Conservation (phyloP, 805 yeast genomes). For the Maudiozyma serrabonitensis region DNA sequence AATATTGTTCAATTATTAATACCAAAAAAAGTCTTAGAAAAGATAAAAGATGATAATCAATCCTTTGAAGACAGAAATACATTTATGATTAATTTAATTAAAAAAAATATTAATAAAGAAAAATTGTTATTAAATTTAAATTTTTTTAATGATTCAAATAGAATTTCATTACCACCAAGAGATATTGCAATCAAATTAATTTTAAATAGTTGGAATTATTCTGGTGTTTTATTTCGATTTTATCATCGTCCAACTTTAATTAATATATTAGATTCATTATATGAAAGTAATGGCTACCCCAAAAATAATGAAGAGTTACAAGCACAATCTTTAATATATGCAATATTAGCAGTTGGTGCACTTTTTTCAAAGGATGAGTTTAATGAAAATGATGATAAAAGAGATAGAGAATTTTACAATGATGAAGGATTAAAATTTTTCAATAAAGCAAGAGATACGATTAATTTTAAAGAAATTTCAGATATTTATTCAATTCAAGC, state of each 20-base stretch:
- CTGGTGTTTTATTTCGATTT: conserved; percentile 76
- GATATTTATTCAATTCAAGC: conserved; percentile 79
- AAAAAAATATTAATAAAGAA: background rate
- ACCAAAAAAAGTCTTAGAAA: conserved; percentile 1
- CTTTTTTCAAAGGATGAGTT: conserved; percentile 51
- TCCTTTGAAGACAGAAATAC: conserved; percentile 1
- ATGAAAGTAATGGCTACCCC: conserved; percentile 55
- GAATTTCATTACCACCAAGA: conserved; percentile 50
- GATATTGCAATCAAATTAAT: conserved; percentile 62
- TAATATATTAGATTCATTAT: conserved; percentile 63
- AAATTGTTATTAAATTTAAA: background rate
- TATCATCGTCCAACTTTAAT: conserved; percentile 78
- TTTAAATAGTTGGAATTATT: conserved; percentile 72
- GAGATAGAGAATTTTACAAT: conserved; percentile 31
- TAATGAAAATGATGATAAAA: conserved; percentile 27
- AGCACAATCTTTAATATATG: conserved; percentile 70
- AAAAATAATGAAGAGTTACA: conserved; percentile 58
- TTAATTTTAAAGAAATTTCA: conserved; percentile 51
- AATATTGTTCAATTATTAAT: conserved; percentile 5
- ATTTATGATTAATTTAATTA: conserved; percentile 1
- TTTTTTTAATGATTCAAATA: background rate
- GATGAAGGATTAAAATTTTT: conserved; percentile 78
- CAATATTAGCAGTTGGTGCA: conserved; percentile 85
- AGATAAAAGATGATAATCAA: conserved; percentile 2
- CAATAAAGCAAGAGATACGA: conserved; percentile 65